Evolutionary conservation across 306 rosid genomes (phyloP).

Genomic region (Glycine soja): DNA sequence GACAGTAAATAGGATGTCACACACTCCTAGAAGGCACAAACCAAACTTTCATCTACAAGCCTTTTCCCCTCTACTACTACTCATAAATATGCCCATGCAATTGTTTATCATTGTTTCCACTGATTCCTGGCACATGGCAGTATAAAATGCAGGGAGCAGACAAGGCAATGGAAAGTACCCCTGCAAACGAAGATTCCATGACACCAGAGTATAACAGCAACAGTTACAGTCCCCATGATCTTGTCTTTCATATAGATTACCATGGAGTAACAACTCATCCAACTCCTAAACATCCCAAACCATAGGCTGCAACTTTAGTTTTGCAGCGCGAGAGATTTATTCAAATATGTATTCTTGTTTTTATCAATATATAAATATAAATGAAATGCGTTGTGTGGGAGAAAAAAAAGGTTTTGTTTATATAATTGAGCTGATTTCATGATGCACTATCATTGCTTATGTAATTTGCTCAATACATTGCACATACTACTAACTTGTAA

Average conservation of each 20-base stretch:
- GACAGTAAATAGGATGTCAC: too few species aligned
- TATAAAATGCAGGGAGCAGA: conserved; percentile 64
- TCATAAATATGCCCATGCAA: neutral
- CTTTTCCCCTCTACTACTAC: neutral
- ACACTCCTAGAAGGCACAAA: neutral
- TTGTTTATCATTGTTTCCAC: conserved; percentile 37
- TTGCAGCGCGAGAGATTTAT: conserved; percentile 44
- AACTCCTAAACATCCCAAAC: conserved; percentile 84
- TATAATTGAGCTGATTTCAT: conserved; percentile 17
- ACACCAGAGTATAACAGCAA: conserved; percentile 47
- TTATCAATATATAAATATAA: conserved; percentile 46
- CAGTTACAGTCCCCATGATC: conserved; percentile 51
- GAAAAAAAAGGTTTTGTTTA: conserved; percentile 27
- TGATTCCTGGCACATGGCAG: conserved; percentile 28
- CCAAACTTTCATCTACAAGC: conserved; percentile 1
- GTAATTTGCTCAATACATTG: conserved; percentile 12
- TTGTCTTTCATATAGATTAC: conserved; percentile 83
- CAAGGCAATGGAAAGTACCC: conserved; percentile 46
- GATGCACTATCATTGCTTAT: conserved; percentile 36
- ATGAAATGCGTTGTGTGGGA: conserved; percentile 19
- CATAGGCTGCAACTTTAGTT: conserved; percentile 50
- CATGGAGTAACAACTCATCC: conserved; percentile 96
- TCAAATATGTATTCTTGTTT: conserved; percentile 49
- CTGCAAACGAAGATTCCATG: conserved; percentile 51
- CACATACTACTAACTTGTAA: conserved; percentile 25